Evolutionary conservation across 495 filamentous ascomycete genomes (phyloP), one percentile per base, ranked within the genome.

Genomic region (Hypoxylon fragiforme): DNA sequence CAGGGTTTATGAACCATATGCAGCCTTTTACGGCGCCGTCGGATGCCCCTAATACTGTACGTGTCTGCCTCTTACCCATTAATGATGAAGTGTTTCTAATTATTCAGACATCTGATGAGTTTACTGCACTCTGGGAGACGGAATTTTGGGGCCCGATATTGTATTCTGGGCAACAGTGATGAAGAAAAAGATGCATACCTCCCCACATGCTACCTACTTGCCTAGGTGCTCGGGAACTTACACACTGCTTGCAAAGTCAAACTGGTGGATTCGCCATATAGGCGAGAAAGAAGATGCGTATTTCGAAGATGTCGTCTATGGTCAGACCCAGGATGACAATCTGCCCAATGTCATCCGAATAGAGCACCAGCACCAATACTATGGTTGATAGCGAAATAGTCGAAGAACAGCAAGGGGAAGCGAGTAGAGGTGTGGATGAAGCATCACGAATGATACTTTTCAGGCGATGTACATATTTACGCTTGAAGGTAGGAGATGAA

Each of bases 61-160:
- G 60, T 43, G 34, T 44, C 22, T 26, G 16, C 32, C 20, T 15
- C 12, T 8, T 16, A 37, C 22, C 20, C 24, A 24, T 3, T 46
- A 1, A 7, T 12, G 22, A 34, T 18, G 8, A 36, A 50, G 20
- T 16, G 16, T 50, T 15, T 44, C 44, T 49, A 51, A 47, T 41
- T 54, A 13, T 41, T 32, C 24, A 66, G 63, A 15, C 51, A 12
- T 24, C 47, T 18, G 64, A 61, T 22, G 60, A 66, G 46, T 57
- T 58, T 40, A 53, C 48, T 30, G 42, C 50, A 2, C 37, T 64
- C 39, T 64, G 60, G 56, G 60, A 64, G 21, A 57, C 49, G 45
- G 60, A 64, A 18, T 64, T 64, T 26, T 66, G 60, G 64, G 60
- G 54, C 36, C 56, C 64, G 5, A 11, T 56, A 7, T 46, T 47